Conservation (phyloP, 305 asterid species). For the Caryopteris hybrid region DNA sequence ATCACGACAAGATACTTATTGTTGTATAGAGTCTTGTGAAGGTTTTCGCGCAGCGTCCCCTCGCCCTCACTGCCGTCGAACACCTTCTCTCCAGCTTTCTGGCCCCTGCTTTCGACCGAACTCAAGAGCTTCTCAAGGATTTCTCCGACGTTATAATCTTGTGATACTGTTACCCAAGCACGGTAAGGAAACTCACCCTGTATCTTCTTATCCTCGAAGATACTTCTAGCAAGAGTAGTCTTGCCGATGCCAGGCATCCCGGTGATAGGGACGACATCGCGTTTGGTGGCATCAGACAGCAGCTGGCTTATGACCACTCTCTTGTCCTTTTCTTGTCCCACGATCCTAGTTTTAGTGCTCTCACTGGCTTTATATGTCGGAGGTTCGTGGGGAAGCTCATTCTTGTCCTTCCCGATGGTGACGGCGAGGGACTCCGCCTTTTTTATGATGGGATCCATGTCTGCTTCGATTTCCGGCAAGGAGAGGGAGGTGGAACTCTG, state of each 20-base stretch:
- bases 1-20: slow-evolving; percentile 21
- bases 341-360: not conserved
- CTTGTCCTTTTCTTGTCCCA: slow-evolving; percentile 31
- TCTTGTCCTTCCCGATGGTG: not conserved
- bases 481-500: not conserved
- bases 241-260: too few species aligned
- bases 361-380: not conserved
- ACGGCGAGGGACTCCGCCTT: not conserved
- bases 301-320: not conserved
- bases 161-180: slow-evolving; percentile 34
- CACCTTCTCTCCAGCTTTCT: slow-evolving; percentile 15
- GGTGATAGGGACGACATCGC: slow-evolving; percentile 21
- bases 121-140: slow-evolving; percentile 19
- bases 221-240: slow-evolving; percentile 26
- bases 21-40: slow-evolving; percentile 17
- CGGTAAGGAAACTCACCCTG: slow-evolving; percentile 1
- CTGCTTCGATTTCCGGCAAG: not conserved
- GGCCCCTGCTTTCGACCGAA: slow-evolving; percentile 19
- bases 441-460: not conserved
- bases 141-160: slow-evolving; percentile 20
- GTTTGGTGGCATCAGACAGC: not conserved
- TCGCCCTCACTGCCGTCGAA: not conserved
- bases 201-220: slow-evolving; percentile 14
- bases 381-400: not conserved
- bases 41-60: not conserved